A percentile compares a stretch with the other conserved stretches of the same genome.
Conservation (phyloP, 768 basidiomycete genomes). For the Fomitopsis pulvina region DNA sequence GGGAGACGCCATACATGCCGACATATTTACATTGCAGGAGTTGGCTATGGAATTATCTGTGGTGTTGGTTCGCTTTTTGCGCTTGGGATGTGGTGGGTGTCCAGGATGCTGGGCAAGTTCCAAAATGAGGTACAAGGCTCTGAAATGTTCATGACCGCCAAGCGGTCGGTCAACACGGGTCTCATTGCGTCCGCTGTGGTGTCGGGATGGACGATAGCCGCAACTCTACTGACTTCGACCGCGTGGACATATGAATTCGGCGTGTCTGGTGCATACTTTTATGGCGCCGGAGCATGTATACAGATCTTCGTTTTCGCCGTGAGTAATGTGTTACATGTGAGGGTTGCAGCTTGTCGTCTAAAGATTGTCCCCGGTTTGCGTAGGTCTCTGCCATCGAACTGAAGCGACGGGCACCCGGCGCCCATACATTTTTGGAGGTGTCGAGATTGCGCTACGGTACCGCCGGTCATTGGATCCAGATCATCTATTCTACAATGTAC, state of each 20-base stretch:
- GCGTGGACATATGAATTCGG: constrained; percentile 11
- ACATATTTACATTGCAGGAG: not conserved
- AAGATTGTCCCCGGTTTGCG: not conserved
- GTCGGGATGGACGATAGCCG: constrained; percentile 10
- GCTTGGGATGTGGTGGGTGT: constrained; percentile 8
- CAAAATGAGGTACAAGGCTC: constrained; percentile 8
- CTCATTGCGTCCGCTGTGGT: constrained; percentile 10
- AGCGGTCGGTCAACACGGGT: constrained; percentile 8
- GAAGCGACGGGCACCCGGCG: constrained; percentile 10
- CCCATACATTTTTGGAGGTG: constrained; percentile 11
- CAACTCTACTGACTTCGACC: constrained; percentile 8
- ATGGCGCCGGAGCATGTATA: constrained; percentile 12
- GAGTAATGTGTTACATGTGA: not conserved
- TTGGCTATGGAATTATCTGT: constrained; percentile 7
- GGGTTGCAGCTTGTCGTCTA: not conserved
- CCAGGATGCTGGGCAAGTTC: constrained; percentile 3
- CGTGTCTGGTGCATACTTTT: constrained; percentile 9
- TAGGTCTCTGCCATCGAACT: constrained; percentile 7
- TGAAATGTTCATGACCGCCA: constrained; percentile 13
- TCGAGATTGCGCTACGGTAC: constrained; percentile 6
- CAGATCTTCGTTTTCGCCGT: constrained; percentile 13
- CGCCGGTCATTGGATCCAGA: constrained; percentile 11
- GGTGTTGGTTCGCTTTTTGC: constrained; percentile 8
- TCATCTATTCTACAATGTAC: constrained; percentile 9
- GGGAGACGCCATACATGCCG: not conserved